Evolutionary conservation across 371 early-diverging fungal species (phyloP), one percentile per base, ranked within the genome.

Genomic region (Mucor indicus): DNA sequence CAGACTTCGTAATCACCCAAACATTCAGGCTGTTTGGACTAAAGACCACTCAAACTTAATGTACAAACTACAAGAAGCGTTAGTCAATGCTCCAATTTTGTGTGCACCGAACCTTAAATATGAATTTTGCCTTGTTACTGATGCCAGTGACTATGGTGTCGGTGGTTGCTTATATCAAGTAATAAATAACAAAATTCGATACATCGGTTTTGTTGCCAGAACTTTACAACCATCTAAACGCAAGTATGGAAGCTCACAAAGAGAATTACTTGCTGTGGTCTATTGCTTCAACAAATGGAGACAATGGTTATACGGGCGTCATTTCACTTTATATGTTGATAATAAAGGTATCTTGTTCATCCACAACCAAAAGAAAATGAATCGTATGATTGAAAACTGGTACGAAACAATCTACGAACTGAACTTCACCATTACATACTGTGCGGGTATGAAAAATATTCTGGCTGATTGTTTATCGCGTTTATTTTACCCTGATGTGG

Each of bases 91-190:
- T 27, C 57, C 59, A n/a, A 22, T 54, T 6, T 19, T 64, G 6
- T n/a, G 21, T 17, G 38, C n/a, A 13, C 66, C 70, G 11, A 58
- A 72, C 17, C 44, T 62, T 5, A 27, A 4, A 0, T 11, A 49
- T 0, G 49, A 49, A 2, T 67, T 75, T 31, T 52, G 48, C 20
- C 48, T 79, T 0, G 70, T 64, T 4, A 67, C 72, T 0, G 69
- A 75, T 48, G 69, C 68, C 0, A 70, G 65, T 7, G 55, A 64
- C 20, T 30, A 42, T 1, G 75, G 67, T 10, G 67, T 73, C 11
- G 65, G 63, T 15, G 64, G 61, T 25, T 59, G 54, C 0, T 25
- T 77, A 2, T 64, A 48, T 29, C 59, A 64, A 27, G 42, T 46
- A 1, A 53, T 57, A 15, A 12, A 54, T n/a, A 11, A 40, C 3